Evolutionary conservation across 2,329 filamentous ascomycete genomes (phyloP).

Genomic region (Ascochyta viciae-villosae): DNA sequence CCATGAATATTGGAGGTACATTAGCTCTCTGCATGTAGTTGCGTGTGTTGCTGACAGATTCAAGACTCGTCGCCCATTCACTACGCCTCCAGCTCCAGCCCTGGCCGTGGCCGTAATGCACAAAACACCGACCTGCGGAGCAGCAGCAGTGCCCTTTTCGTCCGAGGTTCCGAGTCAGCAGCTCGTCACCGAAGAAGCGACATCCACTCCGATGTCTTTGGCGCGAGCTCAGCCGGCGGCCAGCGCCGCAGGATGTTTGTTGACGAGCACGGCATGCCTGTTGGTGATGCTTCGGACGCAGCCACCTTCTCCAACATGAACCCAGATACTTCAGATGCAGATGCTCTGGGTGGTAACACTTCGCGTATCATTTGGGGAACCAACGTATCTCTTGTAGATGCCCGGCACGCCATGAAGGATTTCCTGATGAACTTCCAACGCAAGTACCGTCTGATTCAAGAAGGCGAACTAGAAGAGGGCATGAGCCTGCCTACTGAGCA

Average conservation of each 20-base stretch:
- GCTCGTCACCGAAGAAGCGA: conserved; percentile 78
- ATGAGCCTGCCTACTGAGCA: conserved; percentile 72
- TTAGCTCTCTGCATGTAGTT: neutral
- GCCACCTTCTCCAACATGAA: conserved; percentile 72
- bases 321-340: conserved; percentile 89
- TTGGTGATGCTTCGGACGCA: conserved; percentile 62
- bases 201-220: conserved; percentile 77
- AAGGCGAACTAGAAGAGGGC: conserved; percentile 76
- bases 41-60: conserved; percentile 20
- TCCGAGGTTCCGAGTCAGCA: conserved; percentile 66
- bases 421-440: conserved; percentile 90
- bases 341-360: conserved; percentile 81
- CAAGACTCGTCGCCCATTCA: conserved; percentile 90
- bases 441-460: conserved; percentile 92
- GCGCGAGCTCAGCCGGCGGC: conserved; percentile 53
- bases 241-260: conserved; percentile 66
- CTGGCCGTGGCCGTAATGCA: conserved; percentile 66
- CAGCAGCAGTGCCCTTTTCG: conserved; percentile 87
- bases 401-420: conserved; percentile 85
- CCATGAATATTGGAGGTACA: conserved; percentile 67
- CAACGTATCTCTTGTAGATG: conserved; percentile 91
- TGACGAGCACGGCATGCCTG: conserved; percentile 68
- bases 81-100: conserved; percentile 90
- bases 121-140: conserved; percentile 76
- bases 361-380: conserved; percentile 95